phyloP scores from a whole-genome alignment of 1,284 basidiomycete genomes.

The Exobasidium rhododendri region DNA sequence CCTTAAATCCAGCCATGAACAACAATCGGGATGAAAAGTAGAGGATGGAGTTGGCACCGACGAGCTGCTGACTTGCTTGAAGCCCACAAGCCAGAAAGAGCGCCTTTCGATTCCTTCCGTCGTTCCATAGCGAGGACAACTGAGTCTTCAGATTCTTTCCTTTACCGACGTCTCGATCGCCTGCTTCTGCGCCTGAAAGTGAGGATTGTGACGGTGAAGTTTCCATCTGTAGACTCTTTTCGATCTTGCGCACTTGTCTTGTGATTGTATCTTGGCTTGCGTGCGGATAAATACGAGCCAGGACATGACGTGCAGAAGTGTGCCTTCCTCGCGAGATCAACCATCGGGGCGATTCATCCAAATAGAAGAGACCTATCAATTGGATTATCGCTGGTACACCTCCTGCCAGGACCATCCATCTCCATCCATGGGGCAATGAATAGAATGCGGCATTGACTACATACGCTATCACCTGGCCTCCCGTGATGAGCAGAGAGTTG shows the following conservation, averaged over 20 bases:
- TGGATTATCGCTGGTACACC: slow-evolving; percentile 39
- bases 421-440: slow-evolving; percentile 40
- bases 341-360: slow-evolving; percentile 47
- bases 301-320: slow-evolving; percentile 29
- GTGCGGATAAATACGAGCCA: slow-evolving; percentile 38
- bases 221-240: slow-evolving; percentile 22
- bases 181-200: not conserved
- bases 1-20: slow-evolving; percentile 38
- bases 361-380: slow-evolving; percentile 37
- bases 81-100: slow-evolving; percentile 36
- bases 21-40: slow-evolving; percentile 37
- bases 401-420: slow-evolving; percentile 45
- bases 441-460: slow-evolving; percentile 38
- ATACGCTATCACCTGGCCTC: slow-evolving; percentile 46
- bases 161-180: not conserved
- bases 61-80: slow-evolving; percentile 13
- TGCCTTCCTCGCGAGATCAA: slow-evolving; percentile 31
- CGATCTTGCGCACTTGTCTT: slow-evolving; percentile 31
- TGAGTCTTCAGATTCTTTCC: slow-evolving; percentile 22
- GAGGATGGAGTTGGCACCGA: slow-evolving; percentile 19
- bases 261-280: slow-evolving; percentile 25
- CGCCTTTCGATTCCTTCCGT: slow-evolving; percentile 25
- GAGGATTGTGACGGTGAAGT: not conserved
- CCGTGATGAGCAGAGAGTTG: slow-evolving; percentile 45
- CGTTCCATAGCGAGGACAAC: slow-evolving; percentile 23